Conservation (phyloP, 192 early-diverging fungal genomes). For the Anaeromyces robustus region DNA sequence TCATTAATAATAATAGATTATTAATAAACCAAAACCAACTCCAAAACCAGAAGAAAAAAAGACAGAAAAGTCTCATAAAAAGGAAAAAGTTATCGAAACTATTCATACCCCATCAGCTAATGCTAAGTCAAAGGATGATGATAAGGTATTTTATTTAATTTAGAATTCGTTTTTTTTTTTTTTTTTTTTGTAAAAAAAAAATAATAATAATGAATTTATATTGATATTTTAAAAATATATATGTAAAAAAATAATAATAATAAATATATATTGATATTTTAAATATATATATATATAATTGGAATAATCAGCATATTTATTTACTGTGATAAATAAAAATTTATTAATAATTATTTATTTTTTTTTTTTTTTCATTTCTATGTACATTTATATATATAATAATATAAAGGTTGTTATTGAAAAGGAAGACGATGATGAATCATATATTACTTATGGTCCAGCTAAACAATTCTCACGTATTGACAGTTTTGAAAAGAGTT, state of each 20-base stretch:
- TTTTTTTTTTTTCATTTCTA: too few relatives aligned
- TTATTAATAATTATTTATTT: too few relatives aligned
- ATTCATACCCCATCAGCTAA: constrained; percentile 14
- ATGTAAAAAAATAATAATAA: too few relatives aligned
- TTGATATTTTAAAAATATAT: too few relatives aligned
- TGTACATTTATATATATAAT: too few relatives aligned
- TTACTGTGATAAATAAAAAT: too few relatives aligned
- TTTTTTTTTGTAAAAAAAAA: not conserved
- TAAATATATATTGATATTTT: too few relatives aligned
- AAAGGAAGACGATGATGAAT: constrained; percentile 13
- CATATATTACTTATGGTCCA: constrained; percentile 17
- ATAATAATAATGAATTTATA: too few relatives aligned
- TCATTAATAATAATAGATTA: constrained; percentile 12
- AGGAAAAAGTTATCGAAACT: constrained; percentile 16
- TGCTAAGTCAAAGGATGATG: not conserved
- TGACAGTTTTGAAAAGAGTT: constrained; percentile 3
- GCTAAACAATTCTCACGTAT: constrained; percentile 7
- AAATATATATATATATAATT: too few relatives aligned
- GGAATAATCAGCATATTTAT: too few relatives aligned
- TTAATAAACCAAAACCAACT: constrained; percentile 19
- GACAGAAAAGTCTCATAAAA: constrained; percentile 27
- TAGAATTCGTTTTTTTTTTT: too few relatives aligned
- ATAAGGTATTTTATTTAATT: not conserved
- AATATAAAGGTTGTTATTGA: not conserved
- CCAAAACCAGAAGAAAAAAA: constrained; percentile 17